A percentile compares a stretch with the other conserved stretches of the same genome.
phyloP scores from a whole-genome alignment of 768 basidiomycete genomes.

The Leccinum arenicola region DNA sequence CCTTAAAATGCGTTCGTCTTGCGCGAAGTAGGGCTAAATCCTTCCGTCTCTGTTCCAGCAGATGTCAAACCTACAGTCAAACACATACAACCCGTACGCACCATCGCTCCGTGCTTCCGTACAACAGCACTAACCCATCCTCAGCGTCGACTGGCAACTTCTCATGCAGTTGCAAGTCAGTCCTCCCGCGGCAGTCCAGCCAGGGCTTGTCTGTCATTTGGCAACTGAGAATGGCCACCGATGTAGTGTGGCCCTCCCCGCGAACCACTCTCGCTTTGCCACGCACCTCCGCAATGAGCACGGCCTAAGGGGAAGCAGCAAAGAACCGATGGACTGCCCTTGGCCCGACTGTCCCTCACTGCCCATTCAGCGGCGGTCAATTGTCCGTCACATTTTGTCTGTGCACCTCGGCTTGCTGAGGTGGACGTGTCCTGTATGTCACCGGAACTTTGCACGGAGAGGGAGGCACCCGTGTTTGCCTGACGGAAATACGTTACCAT shows the following conservation, averaged over 20 bases:
- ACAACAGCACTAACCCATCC: background rate
- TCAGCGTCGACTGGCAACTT: background rate
- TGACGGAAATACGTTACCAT: too few species aligned
- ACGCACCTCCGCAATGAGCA: background rate
- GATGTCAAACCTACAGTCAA: background rate
- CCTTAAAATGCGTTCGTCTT: too few species aligned
- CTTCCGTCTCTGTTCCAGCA: too few species aligned
- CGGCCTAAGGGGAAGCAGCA: background rate
- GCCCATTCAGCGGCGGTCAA: background rate
- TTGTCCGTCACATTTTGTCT: slow-evolving; percentile 1
- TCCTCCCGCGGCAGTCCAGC: background rate
- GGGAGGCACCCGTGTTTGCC: background rate
- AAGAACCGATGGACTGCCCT: background rate
- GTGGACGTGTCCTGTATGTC: slow-evolving; percentile 2
- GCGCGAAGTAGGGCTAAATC: too few species aligned
- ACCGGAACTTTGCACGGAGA: slow-evolving; percentile 1
- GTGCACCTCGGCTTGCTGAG: slow-evolving; percentile 3
- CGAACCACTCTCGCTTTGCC: background rate
- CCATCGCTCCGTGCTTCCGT: background rate
- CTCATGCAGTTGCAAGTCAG: background rate
- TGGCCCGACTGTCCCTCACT: background rate
- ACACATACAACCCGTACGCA: background rate
- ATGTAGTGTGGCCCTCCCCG: background rate
- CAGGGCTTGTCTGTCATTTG: background rate
- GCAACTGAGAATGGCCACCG: background rate